Percentiles rank a stretch among this genome's conserved stretches.
phyloP scores from a whole-genome alignment of 2,329 filamentous ascomycete genomes.

The Trichoderma gracile region DNA sequence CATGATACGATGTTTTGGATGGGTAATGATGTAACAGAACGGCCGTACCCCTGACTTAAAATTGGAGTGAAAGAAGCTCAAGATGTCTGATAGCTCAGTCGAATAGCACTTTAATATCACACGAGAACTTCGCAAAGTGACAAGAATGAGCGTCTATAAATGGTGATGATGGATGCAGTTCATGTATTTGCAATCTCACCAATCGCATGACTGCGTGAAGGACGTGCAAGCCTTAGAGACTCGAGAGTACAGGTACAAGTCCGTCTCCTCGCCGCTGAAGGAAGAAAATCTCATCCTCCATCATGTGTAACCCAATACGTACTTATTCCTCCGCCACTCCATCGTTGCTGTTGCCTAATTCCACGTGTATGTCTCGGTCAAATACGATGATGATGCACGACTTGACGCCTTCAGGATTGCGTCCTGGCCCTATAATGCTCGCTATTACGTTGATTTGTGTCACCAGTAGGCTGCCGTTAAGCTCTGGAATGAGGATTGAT shows the following conservation, averaged over 20 bases:
- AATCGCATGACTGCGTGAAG: not conserved
- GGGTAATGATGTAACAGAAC: not conserved
- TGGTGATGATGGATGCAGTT: not conserved
- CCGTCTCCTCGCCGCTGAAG: not conserved
- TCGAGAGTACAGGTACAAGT: slow-evolving; percentile 5
- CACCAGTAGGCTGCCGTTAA: not conserved
- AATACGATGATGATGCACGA: not conserved
- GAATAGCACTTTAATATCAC: not conserved
- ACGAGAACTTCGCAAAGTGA: not conserved
- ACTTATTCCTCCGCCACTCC: not conserved
- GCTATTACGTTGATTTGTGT: not conserved
- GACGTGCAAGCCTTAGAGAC: not conserved
- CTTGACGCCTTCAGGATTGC: not conserved
- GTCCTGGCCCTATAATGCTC: not conserved
- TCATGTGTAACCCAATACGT: not conserved
- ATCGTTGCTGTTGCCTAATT: not conserved
- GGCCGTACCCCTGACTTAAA: not conserved
- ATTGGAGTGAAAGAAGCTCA: not conserved
- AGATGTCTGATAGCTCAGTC: not conserved
- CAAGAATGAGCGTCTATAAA: not conserved
- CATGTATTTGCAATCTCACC: not conserved
- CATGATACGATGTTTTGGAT: not conserved
- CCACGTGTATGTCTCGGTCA: not conserved
- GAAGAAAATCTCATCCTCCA: not conserved
- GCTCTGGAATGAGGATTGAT: not conserved